A percentile compares a stretch with the other conserved stretches of the same genome.
Evolutionary conservation across 345 rosid genomes (phyloP).

Genomic region (Hibiscus trionum): DNA sequence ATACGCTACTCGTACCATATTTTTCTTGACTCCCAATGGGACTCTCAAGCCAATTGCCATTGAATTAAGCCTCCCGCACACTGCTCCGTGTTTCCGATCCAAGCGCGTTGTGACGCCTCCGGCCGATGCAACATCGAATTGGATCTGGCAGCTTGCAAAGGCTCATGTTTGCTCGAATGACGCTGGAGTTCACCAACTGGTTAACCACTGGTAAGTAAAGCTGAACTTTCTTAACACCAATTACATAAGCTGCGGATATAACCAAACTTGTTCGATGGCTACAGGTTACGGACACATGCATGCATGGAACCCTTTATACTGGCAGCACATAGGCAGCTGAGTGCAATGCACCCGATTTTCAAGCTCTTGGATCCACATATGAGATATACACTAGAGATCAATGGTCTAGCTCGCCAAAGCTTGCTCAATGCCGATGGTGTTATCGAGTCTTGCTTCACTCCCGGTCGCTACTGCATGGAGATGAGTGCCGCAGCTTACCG

Average conservation of each 20-base stretch:
- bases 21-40: constrained; percentile 60
- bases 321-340: constrained; percentile 91
- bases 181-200: constrained; percentile 93
- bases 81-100: constrained; percentile 29
- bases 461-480: constrained; percentile 85
- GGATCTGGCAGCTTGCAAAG: constrained; percentile 96
- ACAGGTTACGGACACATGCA: constrained; percentile 75
- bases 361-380: constrained; percentile 93
- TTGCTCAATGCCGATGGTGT: constrained; percentile 78
- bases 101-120: constrained; percentile 84
- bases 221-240: too few relatives aligned
- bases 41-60: constrained; percentile 89
- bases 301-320: constrained; percentile 80
- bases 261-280: too few relatives aligned
- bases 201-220: constrained; percentile 45
- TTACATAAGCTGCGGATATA: too few relatives aligned
- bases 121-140: constrained; percentile 60
- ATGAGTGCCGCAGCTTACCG: constrained; percentile 77
- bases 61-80: constrained; percentile 69
- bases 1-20: constrained; percentile 81
- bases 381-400: constrained; percentile 92
- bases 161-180: constrained; percentile 93
- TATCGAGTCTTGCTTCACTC: constrained; percentile 83
- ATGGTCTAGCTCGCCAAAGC: constrained; percentile 70
- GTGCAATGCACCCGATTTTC: constrained; percentile 93